phyloP scores from a whole-genome alignment of 805 yeast genomes.

The Spathaspora girioi region DNA sequence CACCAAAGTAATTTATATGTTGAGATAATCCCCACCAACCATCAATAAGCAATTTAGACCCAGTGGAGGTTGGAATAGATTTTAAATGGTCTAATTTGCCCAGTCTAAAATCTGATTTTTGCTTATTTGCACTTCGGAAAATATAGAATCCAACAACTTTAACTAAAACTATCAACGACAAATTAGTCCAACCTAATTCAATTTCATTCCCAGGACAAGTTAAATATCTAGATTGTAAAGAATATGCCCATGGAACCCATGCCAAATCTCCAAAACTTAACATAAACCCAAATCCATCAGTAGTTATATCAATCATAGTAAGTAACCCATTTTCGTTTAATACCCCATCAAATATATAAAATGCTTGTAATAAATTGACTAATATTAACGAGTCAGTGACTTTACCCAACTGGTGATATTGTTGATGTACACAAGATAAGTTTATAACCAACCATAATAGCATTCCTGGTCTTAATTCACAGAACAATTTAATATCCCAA shows the following conservation, averaged over 20 bases:
- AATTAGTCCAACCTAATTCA: constrained; percentile 43
- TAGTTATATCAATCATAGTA: constrained; percentile 92
- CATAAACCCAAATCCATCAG: constrained; percentile 98
- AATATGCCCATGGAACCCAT: constrained; percentile 88
- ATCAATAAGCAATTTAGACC: constrained; percentile 75
- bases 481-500: constrained; percentile 85
- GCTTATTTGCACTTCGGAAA: constrained; percentile 79
- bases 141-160: constrained; percentile 70
- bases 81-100: constrained; percentile 67
- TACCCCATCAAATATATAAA: constrained; percentile 89
- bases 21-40: constrained; percentile 97
- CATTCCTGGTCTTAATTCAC: constrained; percentile 94
- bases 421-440: constrained; percentile 76
- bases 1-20: constrained; percentile 94
- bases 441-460: constrained; percentile 80
- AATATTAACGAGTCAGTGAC: constrained; percentile 71
- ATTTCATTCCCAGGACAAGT: constrained; percentile 53
- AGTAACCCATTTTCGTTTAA: constrained; percentile 84
- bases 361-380: constrained; percentile 66
- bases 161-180: constrained; percentile 40
- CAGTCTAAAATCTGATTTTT: constrained; percentile 78
- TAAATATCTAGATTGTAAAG: constrained; percentile 80
- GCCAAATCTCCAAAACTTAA: constrained; percentile 90
- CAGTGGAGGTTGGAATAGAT: constrained; percentile 64
- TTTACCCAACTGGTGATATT: constrained; percentile 56